Base-by-base conservation (phyloP, 345 rosid genomes). In the Triadica sebifera region DNA sequence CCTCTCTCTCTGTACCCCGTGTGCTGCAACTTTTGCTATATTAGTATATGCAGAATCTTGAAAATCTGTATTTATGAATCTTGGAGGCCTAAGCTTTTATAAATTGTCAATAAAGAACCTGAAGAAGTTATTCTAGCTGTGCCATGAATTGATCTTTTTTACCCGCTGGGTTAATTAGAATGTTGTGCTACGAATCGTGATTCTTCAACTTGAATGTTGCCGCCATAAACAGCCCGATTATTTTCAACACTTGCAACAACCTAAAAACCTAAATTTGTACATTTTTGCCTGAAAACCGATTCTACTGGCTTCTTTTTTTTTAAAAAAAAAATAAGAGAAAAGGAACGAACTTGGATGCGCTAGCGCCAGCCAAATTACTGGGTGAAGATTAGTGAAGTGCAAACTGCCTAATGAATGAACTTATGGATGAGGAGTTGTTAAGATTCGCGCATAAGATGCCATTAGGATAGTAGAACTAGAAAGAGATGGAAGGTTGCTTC, bases 21-120 rank as follows among this genome's bases (percentile, higher is more conserved):
- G 51, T 61, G 74, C 24, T 62, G 47, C 59, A 22, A 43, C 72
- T 76, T 67, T 70, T 76, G 74, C 45, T 53, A 59, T 51, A 61
- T 19, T 38, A 22, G 51, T 8, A 57, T 49, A 12, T 19, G 45
- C 71, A 17, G 39, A 59, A 69, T 69, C 49, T 20, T 38, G 50
- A 69, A 73, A 62, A 69, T 68, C 43, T 50, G 8, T 41, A 57
- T 70, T 69, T 67, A 29, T 52, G 60, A 25, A 62, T 41, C 10
- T 51, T 62, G 64, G 64, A 51, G 52, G 69, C 62, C 38, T 52
- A 19, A 69, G 70, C 64, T 70, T 8, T 22, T 43, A 43, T 38
- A 53, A 43, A 69, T 29, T 64, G 69, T 63, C 37, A 62, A 51
- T 61, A 76, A 70, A 24, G 65, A 51, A 45, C 37, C 47, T 11